Evolutionary conservation across 352 stramenopile genomes (phyloP).

Genomic region (Phytophthora multivora): DNA sequence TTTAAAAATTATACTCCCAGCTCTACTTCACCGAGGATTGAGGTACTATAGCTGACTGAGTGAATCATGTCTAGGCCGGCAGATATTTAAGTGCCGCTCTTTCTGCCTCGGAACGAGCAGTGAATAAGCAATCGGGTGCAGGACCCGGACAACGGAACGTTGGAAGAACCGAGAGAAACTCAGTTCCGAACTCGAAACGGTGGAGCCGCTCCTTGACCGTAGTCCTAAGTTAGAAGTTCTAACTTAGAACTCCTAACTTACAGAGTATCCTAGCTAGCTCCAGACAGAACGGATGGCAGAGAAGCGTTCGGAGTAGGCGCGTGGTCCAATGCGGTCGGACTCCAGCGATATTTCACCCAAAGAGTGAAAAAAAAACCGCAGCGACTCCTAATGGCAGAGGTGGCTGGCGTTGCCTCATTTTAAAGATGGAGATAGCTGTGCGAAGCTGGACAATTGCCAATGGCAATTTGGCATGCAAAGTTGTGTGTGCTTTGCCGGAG

Average conservation of each 20-base stretch:
- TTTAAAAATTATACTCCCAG: too few relatives aligned
- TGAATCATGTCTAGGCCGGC: neutral
- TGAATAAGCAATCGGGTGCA: slow-evolving; percentile 27
- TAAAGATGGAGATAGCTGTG: neutral
- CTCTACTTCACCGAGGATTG: too few relatives aligned
- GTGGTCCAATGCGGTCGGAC: too few relatives aligned
- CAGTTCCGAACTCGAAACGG: slow-evolving; percentile 12
- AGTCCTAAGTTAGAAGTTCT: too few relatives aligned
- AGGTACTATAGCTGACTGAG: too few relatives aligned
- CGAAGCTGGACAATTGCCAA: neutral
- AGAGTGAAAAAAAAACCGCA: neutral
- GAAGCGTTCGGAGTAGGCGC: neutral
- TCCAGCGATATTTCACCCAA: neutral
- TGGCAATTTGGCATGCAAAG: too few relatives aligned
- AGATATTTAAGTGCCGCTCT: slow-evolving; percentile 14
- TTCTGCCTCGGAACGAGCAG: slow-evolving; percentile 22
- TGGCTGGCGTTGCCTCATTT: neutral
- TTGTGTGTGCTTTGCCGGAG: neutral
- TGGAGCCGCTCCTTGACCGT: neutral
- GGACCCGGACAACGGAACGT: slow-evolving; percentile 1
- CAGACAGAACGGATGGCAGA: slow-evolving; percentile 9
- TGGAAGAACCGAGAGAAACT: slow-evolving; percentile 14
- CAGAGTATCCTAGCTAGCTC: neutral
- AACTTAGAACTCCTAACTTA: too few relatives aligned
- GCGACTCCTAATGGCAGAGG: neutral